A percentile compares a stretch with the other conserved stretches of the same genome.
Evolutionary conservation across 179 eudicot species (phyloP).

Genomic region (Camellia oleifera): DNA sequence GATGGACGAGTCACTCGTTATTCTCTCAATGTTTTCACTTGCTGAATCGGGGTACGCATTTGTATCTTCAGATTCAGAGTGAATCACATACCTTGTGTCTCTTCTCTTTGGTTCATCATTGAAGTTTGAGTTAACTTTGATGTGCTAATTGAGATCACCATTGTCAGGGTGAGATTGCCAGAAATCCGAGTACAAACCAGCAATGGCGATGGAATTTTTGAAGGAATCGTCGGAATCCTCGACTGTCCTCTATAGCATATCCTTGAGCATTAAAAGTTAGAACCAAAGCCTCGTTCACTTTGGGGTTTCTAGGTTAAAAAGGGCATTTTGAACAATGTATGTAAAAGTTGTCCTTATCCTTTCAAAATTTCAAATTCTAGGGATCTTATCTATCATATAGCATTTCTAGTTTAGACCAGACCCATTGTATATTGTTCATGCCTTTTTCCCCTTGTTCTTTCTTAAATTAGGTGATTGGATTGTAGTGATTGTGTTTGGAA

Average conservation of each 20-base stretch:
- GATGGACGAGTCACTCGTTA: constrained; percentile 52
- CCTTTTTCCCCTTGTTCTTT: too few relatives aligned
- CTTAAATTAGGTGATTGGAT: too few relatives aligned
- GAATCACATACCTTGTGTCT: constrained; percentile 34
- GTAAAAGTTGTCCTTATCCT: too few relatives aligned
- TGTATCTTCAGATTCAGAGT: constrained; percentile 41
- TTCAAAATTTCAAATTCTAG: too few relatives aligned
- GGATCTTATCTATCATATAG: too few relatives aligned
- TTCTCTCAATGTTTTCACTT: constrained; percentile 44
- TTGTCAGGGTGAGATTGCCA: constrained; percentile 59
- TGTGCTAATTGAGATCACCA: constrained; percentile 50
- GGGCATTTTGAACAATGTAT: too few relatives aligned
- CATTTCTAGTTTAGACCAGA: too few relatives aligned
- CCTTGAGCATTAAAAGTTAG: constrained; percentile 56
- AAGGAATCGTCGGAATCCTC: constrained; percentile 51
- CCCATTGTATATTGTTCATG: too few relatives aligned
- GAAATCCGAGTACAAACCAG: constrained; percentile 52
- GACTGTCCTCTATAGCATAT: constrained; percentile 33
- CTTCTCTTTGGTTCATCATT: constrained; percentile 47
- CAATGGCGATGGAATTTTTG: constrained; percentile 46
- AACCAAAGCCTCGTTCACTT: too few relatives aligned
- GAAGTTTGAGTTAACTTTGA: constrained; percentile 79
- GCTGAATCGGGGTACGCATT: constrained; percentile 43
- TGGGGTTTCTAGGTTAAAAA: too few relatives aligned
- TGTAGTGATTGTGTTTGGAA: too few relatives aligned